A percentile compares a stretch with the other conserved stretches of the same genome.
These are phyloP conservation scores for Ogataea chonburiensis DNA, from an alignment of 805 yeast species.

Conservation along the genomic window DNA sequence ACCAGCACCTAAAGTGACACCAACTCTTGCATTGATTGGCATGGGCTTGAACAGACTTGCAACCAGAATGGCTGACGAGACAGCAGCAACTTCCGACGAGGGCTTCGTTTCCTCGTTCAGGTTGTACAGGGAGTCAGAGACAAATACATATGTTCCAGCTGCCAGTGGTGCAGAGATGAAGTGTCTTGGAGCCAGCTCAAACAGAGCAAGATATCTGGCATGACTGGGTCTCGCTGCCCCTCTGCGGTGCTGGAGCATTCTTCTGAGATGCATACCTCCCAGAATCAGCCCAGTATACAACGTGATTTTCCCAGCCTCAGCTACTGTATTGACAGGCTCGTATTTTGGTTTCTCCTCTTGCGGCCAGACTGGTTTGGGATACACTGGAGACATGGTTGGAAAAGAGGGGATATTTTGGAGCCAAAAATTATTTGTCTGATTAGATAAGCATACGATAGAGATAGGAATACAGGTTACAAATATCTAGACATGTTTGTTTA, in stretches of 20 bases:
- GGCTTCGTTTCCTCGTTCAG: slow-evolving; percentile 31
- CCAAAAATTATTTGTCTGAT: slow-evolving; percentile 1
- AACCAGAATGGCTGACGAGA: slow-evolving; percentile 18
- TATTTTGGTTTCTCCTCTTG: slow-evolving; percentile 17
- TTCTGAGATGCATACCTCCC: slow-evolving; percentile 38
- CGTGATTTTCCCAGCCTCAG: slow-evolving; percentile 28
- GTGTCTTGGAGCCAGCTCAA: slow-evolving; percentile 32
- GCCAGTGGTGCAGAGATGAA: slow-evolving; percentile 36
- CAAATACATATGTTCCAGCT: slow-evolving; percentile 32
- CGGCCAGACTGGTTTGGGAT: slow-evolving; percentile 34
- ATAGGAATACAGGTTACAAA: slow-evolving; percentile 1
- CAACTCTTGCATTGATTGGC: slow-evolving; percentile 41
- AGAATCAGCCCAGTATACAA: slow-evolving; percentile 33
- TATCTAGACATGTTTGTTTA: neutral
- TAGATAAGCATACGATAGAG: slow-evolving; percentile 3
- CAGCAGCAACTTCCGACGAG: slow-evolving; percentile 31
- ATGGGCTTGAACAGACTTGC: slow-evolving; percentile 27
- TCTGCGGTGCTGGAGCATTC: slow-evolving; percentile 35
- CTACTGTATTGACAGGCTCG: slow-evolving; percentile 34
- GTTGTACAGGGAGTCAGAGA: slow-evolving; percentile 33
- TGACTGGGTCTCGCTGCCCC: slow-evolving; percentile 40
- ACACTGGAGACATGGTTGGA: slow-evolving; percentile 15
- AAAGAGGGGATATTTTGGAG: slow-evolving; percentile 7
- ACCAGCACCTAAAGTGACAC: slow-evolving; percentile 46
- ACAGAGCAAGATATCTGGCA: slow-evolving; percentile 33